Evolutionary conservation across 2,329 filamentous ascomycete species (phyloP), one percentile per base, ranked within the genome.

Genomic region (Cordyceps militaris): DNA sequence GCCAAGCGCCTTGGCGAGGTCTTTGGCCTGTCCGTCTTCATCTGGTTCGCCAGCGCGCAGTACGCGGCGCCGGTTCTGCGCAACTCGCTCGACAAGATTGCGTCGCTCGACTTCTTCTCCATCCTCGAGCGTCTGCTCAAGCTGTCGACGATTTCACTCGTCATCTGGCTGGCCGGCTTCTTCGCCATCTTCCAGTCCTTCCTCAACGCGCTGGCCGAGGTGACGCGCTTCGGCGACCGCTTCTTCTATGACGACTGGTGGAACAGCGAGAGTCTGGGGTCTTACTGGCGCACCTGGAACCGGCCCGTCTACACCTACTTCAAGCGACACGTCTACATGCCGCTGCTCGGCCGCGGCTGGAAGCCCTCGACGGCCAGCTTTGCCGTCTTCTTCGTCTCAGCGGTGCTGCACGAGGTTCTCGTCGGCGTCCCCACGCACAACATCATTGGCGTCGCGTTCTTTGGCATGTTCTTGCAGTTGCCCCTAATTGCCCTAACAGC

Each of bases 221-320:
- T 97, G 13, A 88, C 91, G 77, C 81, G 83, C 44, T 99, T 99
- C 66, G 94, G 88, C 19, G 94, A 99, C 70, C 84, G 94, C 30
- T 88, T 92, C 54, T 99, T 99, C 71, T 99, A 99, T 71, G 87
- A 89, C 38, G 91, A 96, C 67, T 99, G 94, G 94, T 99, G 94
- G 94, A 99, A 99, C 69, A 90, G 86, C 62, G 85, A 86, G 56
- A 91, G 86, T 63, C 78, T 97, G 7, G 89, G 92, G 34, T 82
- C 81, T 4, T 99, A 99, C 76, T 97, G 93, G 93, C 85, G 92
- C 23, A 89, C 87, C 1, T 99, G 94, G 94, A 99, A 99, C 75
- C 95, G 95, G 70, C 94, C 94, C 1, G 93, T 99, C 6, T 96
- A 96, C 68, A 87, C 91, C 59, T 99, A 96, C 72, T 97, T 99